Evolutionary conservation across 495 filamentous ascomycete species (phyloP).

Genomic region (Aspergillus leporis): DNA sequence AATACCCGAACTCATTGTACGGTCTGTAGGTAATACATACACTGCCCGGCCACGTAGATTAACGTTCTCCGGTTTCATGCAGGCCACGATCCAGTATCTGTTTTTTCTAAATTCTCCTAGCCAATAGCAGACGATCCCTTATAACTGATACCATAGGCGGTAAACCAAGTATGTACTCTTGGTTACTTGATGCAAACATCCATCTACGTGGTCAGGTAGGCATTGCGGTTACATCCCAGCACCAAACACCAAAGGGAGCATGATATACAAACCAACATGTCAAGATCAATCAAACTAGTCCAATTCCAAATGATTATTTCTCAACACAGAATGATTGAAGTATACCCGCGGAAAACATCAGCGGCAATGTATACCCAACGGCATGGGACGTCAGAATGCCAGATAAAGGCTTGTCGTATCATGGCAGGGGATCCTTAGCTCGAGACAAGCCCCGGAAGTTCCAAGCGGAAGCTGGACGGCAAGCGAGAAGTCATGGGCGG

Average conservation of each 20-base stretch:
- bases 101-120: too few species aligned
- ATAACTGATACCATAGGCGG: too few species aligned
- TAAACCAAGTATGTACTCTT: too few species aligned
- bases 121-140: too few species aligned
- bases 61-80: too few species aligned
- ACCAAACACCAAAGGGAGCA: neutral
- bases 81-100: too few species aligned
- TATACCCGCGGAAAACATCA: constrained; percentile 9
- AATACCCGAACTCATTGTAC: neutral
- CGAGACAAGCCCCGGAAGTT: constrained; percentile 15
- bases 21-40: neutral
- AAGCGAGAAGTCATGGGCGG: constrained; percentile 6
- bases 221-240: neutral
- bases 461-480: constrained; percentile 3
- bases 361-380: constrained; percentile 2
- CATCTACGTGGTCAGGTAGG: neutral
- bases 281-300: neutral
- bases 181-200: too few species aligned
- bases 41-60: too few species aligned
- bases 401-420: neutral
- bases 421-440: neutral
- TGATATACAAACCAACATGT: neutral
- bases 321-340: neutral
- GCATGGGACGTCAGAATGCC: constrained; percentile 6
- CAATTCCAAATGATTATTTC: neutral